phyloP scores from a whole-genome alignment of 106 monocot species.

The Allium fistulosum region DNA sequence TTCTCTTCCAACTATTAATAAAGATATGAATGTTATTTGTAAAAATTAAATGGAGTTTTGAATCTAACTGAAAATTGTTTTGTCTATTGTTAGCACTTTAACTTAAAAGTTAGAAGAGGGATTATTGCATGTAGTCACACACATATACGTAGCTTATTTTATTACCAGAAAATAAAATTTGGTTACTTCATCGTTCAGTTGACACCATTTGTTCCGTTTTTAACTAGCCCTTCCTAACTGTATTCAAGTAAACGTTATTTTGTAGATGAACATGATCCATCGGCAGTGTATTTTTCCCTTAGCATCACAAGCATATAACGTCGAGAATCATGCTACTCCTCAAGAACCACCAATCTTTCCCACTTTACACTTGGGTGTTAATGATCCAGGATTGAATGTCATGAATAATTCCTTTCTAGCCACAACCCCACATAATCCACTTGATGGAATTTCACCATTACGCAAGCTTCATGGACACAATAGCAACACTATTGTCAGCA shows the following conservation, averaged over 20 bases:
- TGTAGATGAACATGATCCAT: slow-evolving; percentile 40
- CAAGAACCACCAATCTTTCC: slow-evolving; percentile 27
- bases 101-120: too few species aligned
- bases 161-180: too few species aligned
- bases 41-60: too few species aligned
- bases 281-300: slow-evolving; percentile 15
- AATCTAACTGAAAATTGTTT: too few species aligned
- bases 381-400: slow-evolving; percentile 22
- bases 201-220: too few species aligned
- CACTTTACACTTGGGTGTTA: slow-evolving; percentile 24
- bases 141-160: too few species aligned
- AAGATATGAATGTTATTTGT: too few species aligned
- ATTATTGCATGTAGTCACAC: too few species aligned
- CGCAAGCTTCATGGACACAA: slow-evolving; percentile 15
- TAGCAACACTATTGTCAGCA: slow-evolving; percentile 7
- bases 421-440: slow-evolving; percentile 17
- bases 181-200: too few species aligned
- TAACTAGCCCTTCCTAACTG: too few species aligned
- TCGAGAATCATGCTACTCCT: slow-evolving; percentile 4
- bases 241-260: neutral
- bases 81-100: too few species aligned
- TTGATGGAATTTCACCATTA: slow-evolving; percentile 14
- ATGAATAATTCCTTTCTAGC: slow-evolving; percentile 31
- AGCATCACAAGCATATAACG: slow-evolving; percentile 13
- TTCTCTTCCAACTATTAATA: too few species aligned